phyloP scores from a whole-genome alignment of 2,329 filamentous ascomycete species.

The Aureobasidium subglaciale region DNA sequence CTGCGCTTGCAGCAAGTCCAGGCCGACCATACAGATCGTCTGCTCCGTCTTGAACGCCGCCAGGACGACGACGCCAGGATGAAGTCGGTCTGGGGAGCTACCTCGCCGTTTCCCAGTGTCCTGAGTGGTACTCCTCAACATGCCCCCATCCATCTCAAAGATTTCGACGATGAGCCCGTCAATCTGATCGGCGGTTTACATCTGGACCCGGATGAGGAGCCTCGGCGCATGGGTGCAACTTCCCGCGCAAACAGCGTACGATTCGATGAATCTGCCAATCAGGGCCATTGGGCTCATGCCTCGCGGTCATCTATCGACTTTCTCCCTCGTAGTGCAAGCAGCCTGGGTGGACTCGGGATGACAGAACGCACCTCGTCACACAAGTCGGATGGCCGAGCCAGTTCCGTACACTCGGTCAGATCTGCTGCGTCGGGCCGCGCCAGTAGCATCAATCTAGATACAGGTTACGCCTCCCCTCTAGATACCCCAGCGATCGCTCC shows the following conservation, averaged over 20 bases:
- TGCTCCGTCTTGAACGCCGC: slow-evolving; percentile 54
- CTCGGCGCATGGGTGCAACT: slow-evolving; percentile 73
- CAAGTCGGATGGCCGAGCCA: slow-evolving; percentile 91
- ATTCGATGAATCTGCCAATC: slow-evolving; percentile 91
- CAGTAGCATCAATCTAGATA: slow-evolving; percentile 81
- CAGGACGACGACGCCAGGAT: slow-evolving; percentile 56
- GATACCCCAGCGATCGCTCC: slow-evolving; percentile 71
- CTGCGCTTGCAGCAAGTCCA: slow-evolving; percentile 54
- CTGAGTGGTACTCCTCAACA: slow-evolving; percentile 78
- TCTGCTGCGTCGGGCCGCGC: slow-evolving; percentile 73
- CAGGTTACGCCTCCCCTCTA: slow-evolving; percentile 62
- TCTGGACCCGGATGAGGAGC: slow-evolving; percentile 80
- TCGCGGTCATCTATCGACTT: slow-evolving; percentile 80
- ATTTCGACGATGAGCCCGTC: slow-evolving; percentile 80
- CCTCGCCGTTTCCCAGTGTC: slow-evolving; percentile 82
- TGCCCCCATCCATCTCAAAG: slow-evolving; percentile 75
- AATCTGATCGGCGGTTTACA: slow-evolving; percentile 74
- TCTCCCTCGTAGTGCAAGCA: slow-evolving; percentile 63
- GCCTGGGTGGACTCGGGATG: slow-evolving; percentile 70
- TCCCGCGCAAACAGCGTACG: slow-evolving; percentile 95
- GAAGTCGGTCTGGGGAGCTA: slow-evolving; percentile 81
- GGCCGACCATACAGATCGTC: slow-evolving; percentile 54
- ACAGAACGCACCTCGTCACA: slow-evolving; percentile 88
- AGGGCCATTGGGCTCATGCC: slow-evolving; percentile 79
- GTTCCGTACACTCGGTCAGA: slow-evolving; percentile 73